A percentile compares a stretch with the other conserved stretches of the same genome.
Conservation (phyloP, 2,329 filamentous ascomycete species). For the Aspergillus quadrilineatus region DNA sequence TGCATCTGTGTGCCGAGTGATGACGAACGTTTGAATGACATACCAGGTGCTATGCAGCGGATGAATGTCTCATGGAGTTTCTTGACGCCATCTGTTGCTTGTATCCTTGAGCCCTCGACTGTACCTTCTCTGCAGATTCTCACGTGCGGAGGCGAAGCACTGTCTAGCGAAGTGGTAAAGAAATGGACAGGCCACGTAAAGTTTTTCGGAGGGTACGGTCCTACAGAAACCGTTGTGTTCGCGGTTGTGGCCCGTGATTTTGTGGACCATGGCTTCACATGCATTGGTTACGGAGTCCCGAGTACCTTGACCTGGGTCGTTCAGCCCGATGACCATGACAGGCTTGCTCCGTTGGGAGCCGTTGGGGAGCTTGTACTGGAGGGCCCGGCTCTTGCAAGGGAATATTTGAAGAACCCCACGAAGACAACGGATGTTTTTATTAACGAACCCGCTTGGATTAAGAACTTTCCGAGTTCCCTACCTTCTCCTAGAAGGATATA, state of each 20-base stretch:
- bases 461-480: constrained; percentile 8
- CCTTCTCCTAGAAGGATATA: constrained; percentile 24
- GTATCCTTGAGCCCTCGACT: constrained; percentile 40
- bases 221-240: constrained; percentile 38
- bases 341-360: constrained; percentile 38
- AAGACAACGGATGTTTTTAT: constrained; percentile 33
- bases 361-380: constrained; percentile 38
- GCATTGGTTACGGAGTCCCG: constrained; percentile 25
- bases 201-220: constrained; percentile 42
- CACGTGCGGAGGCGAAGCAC: constrained; percentile 53
- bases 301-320: constrained; percentile 34
- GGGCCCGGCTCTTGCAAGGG: constrained; percentile 39
- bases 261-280: constrained; percentile 20
- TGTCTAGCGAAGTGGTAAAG: constrained; percentile 69
- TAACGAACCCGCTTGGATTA: constrained; percentile 27
- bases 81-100: constrained; percentile 48
- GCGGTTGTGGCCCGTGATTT: constrained; percentile 31
- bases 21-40: constrained; percentile 48
- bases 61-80: constrained; percentile 52
- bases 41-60: constrained; percentile 47
- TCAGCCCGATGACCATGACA: constrained; percentile 31
- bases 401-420: constrained; percentile 39
- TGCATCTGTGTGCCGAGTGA: constrained; percentile 50
- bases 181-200: constrained; percentile 59
- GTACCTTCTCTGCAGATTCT: constrained; percentile 46